Conservation (phyloP, 2,329 filamentous ascomycete genomes). For the Trichoderma gracile region DNA sequence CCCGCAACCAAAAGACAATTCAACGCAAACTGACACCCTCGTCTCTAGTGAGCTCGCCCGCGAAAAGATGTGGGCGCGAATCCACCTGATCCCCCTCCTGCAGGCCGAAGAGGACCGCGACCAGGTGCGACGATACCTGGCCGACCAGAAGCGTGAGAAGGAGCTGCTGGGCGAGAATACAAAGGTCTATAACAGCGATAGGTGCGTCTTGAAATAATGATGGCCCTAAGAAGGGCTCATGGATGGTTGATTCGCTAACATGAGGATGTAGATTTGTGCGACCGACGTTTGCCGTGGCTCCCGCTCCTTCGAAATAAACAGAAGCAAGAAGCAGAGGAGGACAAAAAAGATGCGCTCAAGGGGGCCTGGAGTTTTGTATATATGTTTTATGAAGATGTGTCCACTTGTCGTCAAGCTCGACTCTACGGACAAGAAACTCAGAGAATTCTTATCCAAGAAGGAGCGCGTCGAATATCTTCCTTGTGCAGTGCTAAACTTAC, state of each 20-base stretch:
- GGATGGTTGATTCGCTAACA: neutral
- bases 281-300: constrained; percentile 75
- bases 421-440: neutral
- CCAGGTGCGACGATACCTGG: constrained; percentile 81
- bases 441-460: neutral
- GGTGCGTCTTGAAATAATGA: constrained; percentile 56
- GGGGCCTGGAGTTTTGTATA: constrained; percentile 25
- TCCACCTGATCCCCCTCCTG: constrained; percentile 88
- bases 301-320: constrained; percentile 60
- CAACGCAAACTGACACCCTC: neutral
- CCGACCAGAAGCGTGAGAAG: constrained; percentile 88
- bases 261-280: constrained; percentile 66
- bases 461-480: neutral
- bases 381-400: constrained; percentile 24
- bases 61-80: constrained; percentile 98
- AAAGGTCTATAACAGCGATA: constrained; percentile 84
- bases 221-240: too few species aligned
- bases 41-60: constrained; percentile 77
- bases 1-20: neutral
- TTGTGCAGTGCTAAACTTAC: constrained; percentile 1
- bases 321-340: constrained; percentile 18
- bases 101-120: constrained; percentile 98
- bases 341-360: neutral
- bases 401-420: neutral
- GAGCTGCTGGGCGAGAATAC: constrained; percentile 81